phyloP scores from a whole-genome alignment of 2,329 filamentous ascomycete species.

The Fusarium musae region DNA sequence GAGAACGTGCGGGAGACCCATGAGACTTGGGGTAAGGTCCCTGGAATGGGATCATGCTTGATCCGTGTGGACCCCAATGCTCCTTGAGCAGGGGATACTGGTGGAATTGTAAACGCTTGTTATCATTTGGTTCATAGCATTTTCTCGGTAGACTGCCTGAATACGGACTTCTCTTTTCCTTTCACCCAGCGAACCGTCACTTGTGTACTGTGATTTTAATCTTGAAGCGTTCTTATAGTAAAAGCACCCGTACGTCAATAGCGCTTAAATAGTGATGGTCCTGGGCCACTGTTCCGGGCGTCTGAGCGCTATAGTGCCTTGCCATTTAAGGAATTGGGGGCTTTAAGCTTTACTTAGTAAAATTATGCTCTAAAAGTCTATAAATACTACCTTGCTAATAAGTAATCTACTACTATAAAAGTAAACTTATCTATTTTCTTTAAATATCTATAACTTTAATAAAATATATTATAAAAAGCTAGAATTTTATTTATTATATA shows the following conservation, averaged over 20 bases:
- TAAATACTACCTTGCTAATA: too few relatives aligned
- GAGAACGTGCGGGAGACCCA: conserved; percentile 54
- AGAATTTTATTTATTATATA: too few relatives aligned
- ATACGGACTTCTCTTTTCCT: neutral
- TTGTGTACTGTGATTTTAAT: neutral
- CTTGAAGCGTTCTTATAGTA: too few relatives aligned
- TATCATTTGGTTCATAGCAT: neutral
- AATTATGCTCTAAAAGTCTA: too few relatives aligned
- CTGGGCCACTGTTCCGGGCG: neutral
- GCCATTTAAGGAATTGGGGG: neutral
- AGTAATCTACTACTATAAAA: too few relatives aligned
- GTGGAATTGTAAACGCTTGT: neutral
- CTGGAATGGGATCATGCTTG: conserved; percentile 51
- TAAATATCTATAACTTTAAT: too few relatives aligned
- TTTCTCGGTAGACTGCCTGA: neutral
- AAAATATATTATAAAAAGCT: too few relatives aligned
- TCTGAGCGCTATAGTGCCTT: neutral
- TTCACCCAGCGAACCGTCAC: neutral
- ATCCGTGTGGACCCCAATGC: conserved; percentile 43
- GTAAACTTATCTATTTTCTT: too few relatives aligned
- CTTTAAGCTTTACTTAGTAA: neutral
- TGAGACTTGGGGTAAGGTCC: conserved; percentile 48
- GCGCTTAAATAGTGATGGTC: too few relatives aligned
- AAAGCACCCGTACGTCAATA: neutral
- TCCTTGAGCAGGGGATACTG: neutral